Evolutionary conservation across 345 rosid species (phyloP), one percentile per base, ranked within the genome.

Genomic region (Turritis glabra): DNA sequence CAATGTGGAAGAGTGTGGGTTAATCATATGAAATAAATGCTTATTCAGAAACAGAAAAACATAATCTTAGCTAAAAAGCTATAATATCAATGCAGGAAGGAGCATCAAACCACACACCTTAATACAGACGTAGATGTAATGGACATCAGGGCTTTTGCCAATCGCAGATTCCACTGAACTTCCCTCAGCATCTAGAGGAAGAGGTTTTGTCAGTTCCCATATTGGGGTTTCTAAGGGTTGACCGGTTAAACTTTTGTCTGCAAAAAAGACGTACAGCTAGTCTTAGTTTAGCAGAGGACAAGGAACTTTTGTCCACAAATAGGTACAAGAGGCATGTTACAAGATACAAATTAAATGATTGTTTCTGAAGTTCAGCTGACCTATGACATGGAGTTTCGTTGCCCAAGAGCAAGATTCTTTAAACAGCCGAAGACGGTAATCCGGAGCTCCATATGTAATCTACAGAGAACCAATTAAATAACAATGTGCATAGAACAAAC

Each of bases 381-480:
- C 93, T 88, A 90, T 86, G 32, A 88, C 89, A 66, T 88, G 96
- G 64, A 90, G 85, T 75, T 83, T 86, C 12, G 83, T 83, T 40
- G 74, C 67, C 96, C 96, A 88, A n/a, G 40, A 43, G 82, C 77
- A 72, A 5, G 87, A 84, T 5, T 90, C 91, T 71, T 75, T 79
- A 61, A 90, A 69, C 69, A 88, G 75, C 35, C 72, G 67, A 18
- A 88, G 76, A 37, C 97, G 97, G 75, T 90, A 90, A 14, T 51
- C 63, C 0, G 97, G 98, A 63, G 97, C 87, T 81, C 97, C 98
- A 77, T 93, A 93, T 12, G 98, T 90, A 70, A 90, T 82, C 96
- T 93, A 79, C 74, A 81, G 47, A 64, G 60, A 79, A 46, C 26
- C 32, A 52, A 32, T 30, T 46, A 21, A 23, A 43, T 17, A 25